Base-by-base conservation (phyloP, 768 basidiomycete species). In the Suillus bovinus region DNA sequence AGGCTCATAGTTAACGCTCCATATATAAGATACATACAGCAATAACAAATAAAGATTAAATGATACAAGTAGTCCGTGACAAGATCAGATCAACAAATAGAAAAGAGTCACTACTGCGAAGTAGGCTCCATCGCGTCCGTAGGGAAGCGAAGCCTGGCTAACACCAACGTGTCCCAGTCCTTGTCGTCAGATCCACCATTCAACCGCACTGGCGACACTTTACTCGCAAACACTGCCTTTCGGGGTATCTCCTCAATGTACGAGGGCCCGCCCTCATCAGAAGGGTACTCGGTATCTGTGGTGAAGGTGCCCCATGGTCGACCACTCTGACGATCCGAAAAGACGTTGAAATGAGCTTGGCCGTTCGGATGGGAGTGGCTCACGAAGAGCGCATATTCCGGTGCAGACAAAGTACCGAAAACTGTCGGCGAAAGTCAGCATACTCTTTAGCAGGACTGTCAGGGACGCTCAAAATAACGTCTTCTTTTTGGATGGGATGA, bases 291-390 rank as follows among this genome's bases (percentile, higher is more conserved):
- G 0, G 78, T 81, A 70, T 88, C 82, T 55, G 84, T 82, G 3
- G 85, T 84, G 71, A 91, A 92, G 17, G 81, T 80, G 8, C 92
- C 92, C 92, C 92, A 94, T 2, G 86, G 82, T 49, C 85, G 81
- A 4, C 86, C 86, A 34, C 69, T 68, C 61, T 74, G 79, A 3
- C 82, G 76, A 14, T 74, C 64, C 4, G 83, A 75, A 69, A 84
- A 87, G 14, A 91, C 86, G 62, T 90, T 89, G 77, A 93, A 93
- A 70, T 88, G 84, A 6, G 80, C 84, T 81, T 88, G 67, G 4
- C 86, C 82, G 66, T 87, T 82, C 2, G 81, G 83, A 73, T 91
- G 88, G 62, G 79, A 78, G 62, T 91, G 88, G 67, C 88, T 89
- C 41, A 93, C 90, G 65, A 92, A 87, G 29, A 91, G 74, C 0